Percentiles rank a stretch among this genome's conserved stretches.
Conservation (phyloP, 2,329 filamentous ascomycete species). For the Trichoderma harzianum region DNA sequence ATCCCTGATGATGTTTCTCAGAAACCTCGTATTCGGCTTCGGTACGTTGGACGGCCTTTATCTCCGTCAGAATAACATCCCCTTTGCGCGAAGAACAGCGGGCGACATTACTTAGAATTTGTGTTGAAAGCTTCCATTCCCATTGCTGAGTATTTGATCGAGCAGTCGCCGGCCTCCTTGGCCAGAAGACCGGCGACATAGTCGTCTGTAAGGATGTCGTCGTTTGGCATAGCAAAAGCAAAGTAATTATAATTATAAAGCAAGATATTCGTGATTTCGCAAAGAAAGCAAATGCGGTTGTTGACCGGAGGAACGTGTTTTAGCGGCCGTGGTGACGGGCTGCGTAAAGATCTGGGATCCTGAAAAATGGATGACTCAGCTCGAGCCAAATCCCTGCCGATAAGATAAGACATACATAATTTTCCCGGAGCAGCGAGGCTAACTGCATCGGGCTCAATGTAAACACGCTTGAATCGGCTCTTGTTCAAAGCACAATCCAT, state of each 20-base stretch:
- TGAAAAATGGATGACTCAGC: conserved; percentile 9
- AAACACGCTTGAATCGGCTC: conserved; percentile 33
- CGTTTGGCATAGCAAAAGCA: conserved; percentile 37
- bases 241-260: not conserved
- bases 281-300: not conserved
- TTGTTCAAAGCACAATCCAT: not conserved
- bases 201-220: conserved; percentile 65
- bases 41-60: conserved; percentile 66
- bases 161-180: conserved; percentile 72
- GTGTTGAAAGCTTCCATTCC: conserved; percentile 64
- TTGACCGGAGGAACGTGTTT: not conserved
- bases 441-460: conserved; percentile 34
- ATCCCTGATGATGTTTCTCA: conserved; percentile 82
- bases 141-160: conserved; percentile 69
- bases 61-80: conserved; percentile 16
- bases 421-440: conserved; percentile 17
- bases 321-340: not conserved
- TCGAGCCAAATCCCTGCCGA: not conserved
- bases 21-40: conserved; percentile 88
- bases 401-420: conserved; percentile 3
- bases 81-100: not conserved
- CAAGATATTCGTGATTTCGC: not conserved
- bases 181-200: conserved; percentile 77
- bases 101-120: conserved; percentile 43
- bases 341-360: not conserved